Evolutionary conservation across 331 rosid species (phyloP), one percentile per base, ranked within the genome.

Genomic region (Pyrus hybrid): DNA sequence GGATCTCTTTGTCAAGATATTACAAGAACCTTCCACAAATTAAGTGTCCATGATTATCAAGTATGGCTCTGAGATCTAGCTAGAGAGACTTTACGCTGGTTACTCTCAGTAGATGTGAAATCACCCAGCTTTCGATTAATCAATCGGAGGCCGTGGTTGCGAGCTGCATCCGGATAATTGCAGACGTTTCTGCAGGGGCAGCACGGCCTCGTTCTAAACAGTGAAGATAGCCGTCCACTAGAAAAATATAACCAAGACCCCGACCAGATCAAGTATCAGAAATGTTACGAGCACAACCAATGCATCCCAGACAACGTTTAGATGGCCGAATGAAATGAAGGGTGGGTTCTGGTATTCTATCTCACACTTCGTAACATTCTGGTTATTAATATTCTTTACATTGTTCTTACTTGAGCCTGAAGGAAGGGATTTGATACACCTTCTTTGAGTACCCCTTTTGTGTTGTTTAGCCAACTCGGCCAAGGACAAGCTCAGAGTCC

Each of bases 121-220:
- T 87, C 80, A 85, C 4, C 76, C 83, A 22, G 88, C 90, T 80
- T 73, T 79, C n/a, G 89, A 86, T 20, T 80, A 72, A 70, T 80
- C 90, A 21, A 58, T 68, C 1, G 89, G 67, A 73, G 86, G 80
- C 74, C 92, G 78, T 2, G 86, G 86, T 63, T 72, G 91, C 51
- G 86, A 74, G 84, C 83, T 90, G 80, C 83, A 87, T 41, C 84
- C 96, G 85, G 71, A 94, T 83, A 32, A 32, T 32, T 32, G 35
- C 35, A 32, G 88, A 32, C 8, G 35, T 32, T 32, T 32, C 86
- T 74, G 78, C 84, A 80, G 80, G 77, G 5, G 94, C 86, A n/a
- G 98, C 97, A 21, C 89, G 90, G 65, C 97, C 98, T 75, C 93
- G 86, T 61, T 94, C 96, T 67, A 94, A 90, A 79, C 98, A 91